Percentiles rank a stretch among this genome's conserved stretches.
These are phyloP conservation scores for Xylaria hypoxylon DNA, from an alignment of 2,329 filamentous ascomycete genomes.

Conservation along the genomic window DNA sequence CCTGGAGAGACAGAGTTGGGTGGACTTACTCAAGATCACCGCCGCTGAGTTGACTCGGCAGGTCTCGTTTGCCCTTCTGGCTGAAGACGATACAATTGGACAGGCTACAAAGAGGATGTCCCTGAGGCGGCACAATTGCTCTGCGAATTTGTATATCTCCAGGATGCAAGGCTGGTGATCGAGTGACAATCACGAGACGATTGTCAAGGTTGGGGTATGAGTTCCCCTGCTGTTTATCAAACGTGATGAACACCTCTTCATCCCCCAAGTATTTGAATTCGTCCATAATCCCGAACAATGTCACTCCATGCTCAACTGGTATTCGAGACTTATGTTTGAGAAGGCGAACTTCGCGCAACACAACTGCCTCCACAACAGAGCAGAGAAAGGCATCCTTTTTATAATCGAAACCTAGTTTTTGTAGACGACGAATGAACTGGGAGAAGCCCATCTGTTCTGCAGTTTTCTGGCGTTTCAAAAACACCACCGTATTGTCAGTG, in stretches of 20 bases:
- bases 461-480: constrained; percentile 72
- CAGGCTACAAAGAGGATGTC: constrained; percentile 71
- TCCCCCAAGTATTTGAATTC: constrained; percentile 77
- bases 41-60: constrained; percentile 82
- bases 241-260: constrained; percentile 75
- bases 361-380: constrained; percentile 75
- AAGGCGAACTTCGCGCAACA: constrained; percentile 77
- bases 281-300: constrained; percentile 85
- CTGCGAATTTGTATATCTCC: constrained; percentile 79
- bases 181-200: constrained; percentile 72
- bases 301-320: constrained; percentile 75
- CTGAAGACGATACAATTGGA: constrained; percentile 85
- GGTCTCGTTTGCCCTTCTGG: constrained; percentile 74
- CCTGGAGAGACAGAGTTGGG: not conserved
- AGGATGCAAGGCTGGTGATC: constrained; percentile 84
- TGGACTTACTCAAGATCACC: constrained; percentile 70
- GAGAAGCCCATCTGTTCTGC: constrained; percentile 70
- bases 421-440: constrained; percentile 70
- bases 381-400: constrained; percentile 75
- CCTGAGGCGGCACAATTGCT: constrained; percentile 69
- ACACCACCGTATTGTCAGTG: constrained; percentile 71
- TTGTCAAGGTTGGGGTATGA: constrained; percentile 51
- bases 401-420: constrained; percentile 71
- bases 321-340: constrained; percentile 85
- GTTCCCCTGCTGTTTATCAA: constrained; percentile 54